phyloP scores from a whole-genome alignment of 495 filamentous ascomycete species.

The Aspergillus bridgeri region DNA sequence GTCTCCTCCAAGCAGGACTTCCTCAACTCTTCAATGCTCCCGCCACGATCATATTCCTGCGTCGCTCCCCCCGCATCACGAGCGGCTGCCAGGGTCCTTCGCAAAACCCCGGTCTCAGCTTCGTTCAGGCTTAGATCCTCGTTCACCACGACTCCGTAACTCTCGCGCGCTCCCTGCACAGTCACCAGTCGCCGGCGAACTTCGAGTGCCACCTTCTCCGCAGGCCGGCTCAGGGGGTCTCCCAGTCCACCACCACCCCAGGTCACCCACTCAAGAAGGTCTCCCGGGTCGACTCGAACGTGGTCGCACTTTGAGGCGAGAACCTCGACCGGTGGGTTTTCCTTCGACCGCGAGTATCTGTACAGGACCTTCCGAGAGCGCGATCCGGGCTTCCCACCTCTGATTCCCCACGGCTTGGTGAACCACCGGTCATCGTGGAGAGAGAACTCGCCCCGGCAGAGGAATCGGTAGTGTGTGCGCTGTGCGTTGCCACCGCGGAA shows the following conservation, averaged over 20 bases:
- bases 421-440: conserved; percentile 52
- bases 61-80: conserved; percentile 11
- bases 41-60: conserved; percentile 42
- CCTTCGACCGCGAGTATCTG: conserved; percentile 30
- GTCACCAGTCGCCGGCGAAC: conserved; percentile 48
- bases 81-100: no score
- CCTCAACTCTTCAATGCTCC: conserved; percentile 30
- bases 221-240: conserved; percentile 45
- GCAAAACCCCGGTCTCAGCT: conserved; percentile 22
- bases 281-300: conserved; percentile 42
- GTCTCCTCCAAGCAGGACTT: conserved; percentile 37
- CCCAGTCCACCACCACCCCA: conserved; percentile 52
- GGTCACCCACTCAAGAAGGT: conserved; percentile 51
- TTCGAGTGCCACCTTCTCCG: conserved; percentile 44
- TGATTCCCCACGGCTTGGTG: conserved; percentile 49
- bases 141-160: conserved; percentile 42
- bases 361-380: conserved; percentile 43
- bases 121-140: conserved; percentile 27
- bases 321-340: conserved; percentile 24
- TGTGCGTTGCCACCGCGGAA: conserved; percentile 50
- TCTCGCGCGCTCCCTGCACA: conserved; percentile 35
- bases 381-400: conserved; percentile 43
- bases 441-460: conserved; percentile 44
- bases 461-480: conserved; percentile 44
- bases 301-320: conserved; percentile 48